Evolutionary conservation across 106 monocot species (phyloP).

Genomic region (Chionographis japonica): DNA sequence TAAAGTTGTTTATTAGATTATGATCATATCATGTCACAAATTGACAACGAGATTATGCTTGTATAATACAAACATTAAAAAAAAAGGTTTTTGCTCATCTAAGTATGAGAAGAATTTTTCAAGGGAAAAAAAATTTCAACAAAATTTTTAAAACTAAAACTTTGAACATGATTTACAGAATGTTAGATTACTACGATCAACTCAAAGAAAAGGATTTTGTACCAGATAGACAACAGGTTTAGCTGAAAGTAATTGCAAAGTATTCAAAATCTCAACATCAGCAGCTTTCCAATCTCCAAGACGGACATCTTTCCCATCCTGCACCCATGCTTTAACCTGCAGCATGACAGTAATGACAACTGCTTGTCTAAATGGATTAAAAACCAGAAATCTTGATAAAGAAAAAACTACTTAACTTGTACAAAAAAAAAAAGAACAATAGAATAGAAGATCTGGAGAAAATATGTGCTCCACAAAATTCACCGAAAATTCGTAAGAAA

Average conservation of each 20-base stretch:
- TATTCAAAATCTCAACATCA: slow-evolving; percentile 90
- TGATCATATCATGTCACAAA: too few relatives aligned
- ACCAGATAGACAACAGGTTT: slow-evolving; percentile 99
- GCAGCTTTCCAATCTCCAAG: slow-evolving; percentile 98
- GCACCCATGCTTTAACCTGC: slow-evolving; percentile 71
- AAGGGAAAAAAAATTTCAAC: too few relatives aligned
- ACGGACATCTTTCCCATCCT: slow-evolving; percentile 93
- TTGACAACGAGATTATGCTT: too few relatives aligned
- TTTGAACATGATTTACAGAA: too few relatives aligned
- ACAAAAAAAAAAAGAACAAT: neutral
- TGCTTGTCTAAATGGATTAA: too few relatives aligned
- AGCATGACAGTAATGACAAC: slow-evolving; percentile 2
- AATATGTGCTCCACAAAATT: neutral
- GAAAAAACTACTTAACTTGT: neutral
- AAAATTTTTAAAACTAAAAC: too few relatives aligned
- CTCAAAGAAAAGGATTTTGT: slow-evolving; percentile 8
- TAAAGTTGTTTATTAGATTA: too few relatives aligned
- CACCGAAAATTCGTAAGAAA: too few relatives aligned
- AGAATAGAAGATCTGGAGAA: neutral
- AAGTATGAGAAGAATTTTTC: too few relatives aligned
- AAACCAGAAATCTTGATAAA: too few relatives aligned
- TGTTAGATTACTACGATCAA: neutral
- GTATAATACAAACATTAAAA: too few relatives aligned
- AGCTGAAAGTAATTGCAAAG: slow-evolving; percentile 85
- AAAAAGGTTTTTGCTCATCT: too few relatives aligned